phyloP scores from a whole-genome alignment of 495 filamentous ascomycete species.

The Amorphotheca resinae region DNA sequence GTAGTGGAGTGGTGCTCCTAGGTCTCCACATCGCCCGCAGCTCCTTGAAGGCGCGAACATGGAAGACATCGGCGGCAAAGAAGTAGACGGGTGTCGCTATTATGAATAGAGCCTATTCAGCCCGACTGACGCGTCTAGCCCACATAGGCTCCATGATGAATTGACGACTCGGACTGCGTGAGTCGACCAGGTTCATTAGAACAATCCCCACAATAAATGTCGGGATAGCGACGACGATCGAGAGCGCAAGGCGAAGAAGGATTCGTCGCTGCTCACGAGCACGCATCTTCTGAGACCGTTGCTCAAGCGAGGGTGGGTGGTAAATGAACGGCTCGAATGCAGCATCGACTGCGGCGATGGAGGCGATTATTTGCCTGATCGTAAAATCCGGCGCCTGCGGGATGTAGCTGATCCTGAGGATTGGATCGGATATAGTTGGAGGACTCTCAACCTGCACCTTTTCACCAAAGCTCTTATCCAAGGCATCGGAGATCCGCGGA shows the following conservation, averaged over 20 bases:
- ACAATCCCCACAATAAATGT: constrained; percentile 85
- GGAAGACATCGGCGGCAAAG: constrained; percentile 78
- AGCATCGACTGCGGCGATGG: constrained; percentile 51
- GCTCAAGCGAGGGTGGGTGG: constrained; percentile 75
- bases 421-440: constrained; percentile 43
- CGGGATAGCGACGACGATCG: constrained; percentile 65
- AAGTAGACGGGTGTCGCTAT: constrained; percentile 86
- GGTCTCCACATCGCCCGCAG: constrained; percentile 66
- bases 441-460: constrained; percentile 29
- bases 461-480: constrained; percentile 22
- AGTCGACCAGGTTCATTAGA: constrained; percentile 70
- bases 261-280: constrained; percentile 48
- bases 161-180: constrained; percentile 37
- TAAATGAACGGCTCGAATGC: constrained; percentile 56
- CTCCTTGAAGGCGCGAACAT: constrained; percentile 66
- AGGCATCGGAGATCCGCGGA: constrained; percentile 35
- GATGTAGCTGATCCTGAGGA: constrained; percentile 58
- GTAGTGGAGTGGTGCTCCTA: constrained; percentile 62
- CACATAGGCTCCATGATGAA: constrained; percentile 62
- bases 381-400: constrained; percentile 61
- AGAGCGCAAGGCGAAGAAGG: constrained; percentile 52
- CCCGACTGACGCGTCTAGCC: constrained; percentile 54
- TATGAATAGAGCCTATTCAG: constrained; percentile 74
- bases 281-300: constrained; percentile 63
- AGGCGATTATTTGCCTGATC: constrained; percentile 56